Evolutionary conservation across 179 eudicot species (phyloP), one percentile per base, ranked within the genome.

Genomic region (Heliamphora ciliata): DNA sequence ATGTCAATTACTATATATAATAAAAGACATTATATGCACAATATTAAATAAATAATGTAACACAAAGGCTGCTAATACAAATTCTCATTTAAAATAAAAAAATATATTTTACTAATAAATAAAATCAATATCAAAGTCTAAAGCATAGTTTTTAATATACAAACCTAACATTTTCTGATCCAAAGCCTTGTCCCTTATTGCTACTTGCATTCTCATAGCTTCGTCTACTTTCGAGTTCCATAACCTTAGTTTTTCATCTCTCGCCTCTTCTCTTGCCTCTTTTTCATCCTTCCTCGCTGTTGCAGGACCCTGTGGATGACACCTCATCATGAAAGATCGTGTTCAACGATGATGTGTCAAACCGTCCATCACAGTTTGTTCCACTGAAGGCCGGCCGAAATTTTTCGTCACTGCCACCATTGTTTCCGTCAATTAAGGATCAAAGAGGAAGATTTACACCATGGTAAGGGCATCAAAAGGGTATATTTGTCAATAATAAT

Each of bases 201-300:
- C 79, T 17, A 66, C 84, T 80, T 88, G 89, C 94, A 92, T 90
- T 76, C 77, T 90, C 24, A 86, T 73, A 50, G 97, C 96, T 80
- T 94, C 97, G 0, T 91, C 92, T 6, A 91, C 88, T 0, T 91
- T 63, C 46, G 87, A 82, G 40, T 90, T 85, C 99, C 99, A 96
- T 1, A 90, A 44, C 8, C 74, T 76, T 70, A 71, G 3, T 81
- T 86, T 92, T n/a, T 77, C 86, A 46, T 86, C 91, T 8, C 79
- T 79, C 48, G 50, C 74, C 40, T 40, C 88, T 77, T 83, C 86
- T 18, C 87, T 91, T 0, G 92, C 84, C 7, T 86, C 89, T 4
- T 89, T 86, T 80, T 87, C 91, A 6, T 88, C 92, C 75, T 88
- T 91, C 21, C 78, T 65, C 2, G 75, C 46, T 18, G 79, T 58